A percentile compares a stretch with the other conserved stretches of the same genome.
phyloP scores from a whole-genome alignment of 805 yeast species.

The Suhomyces faveliae region DNA sequence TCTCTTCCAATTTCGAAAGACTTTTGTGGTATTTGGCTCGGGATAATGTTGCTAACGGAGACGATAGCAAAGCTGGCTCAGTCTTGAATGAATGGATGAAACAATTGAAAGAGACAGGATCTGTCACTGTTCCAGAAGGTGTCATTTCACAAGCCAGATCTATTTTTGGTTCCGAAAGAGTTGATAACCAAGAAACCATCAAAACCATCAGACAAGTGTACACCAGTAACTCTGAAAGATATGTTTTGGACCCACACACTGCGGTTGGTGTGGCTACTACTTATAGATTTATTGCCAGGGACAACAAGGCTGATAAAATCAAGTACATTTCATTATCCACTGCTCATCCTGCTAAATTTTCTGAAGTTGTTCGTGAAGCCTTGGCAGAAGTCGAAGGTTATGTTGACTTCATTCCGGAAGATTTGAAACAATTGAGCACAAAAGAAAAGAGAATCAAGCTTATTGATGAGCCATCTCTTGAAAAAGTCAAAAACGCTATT shows the following conservation, averaged over 20 bases:
- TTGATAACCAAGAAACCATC: conserved; percentile 75
- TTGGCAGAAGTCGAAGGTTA: conserved; percentile 65
- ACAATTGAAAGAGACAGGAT: conserved; percentile 71
- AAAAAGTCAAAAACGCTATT: conserved; percentile 71
- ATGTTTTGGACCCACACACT: conserved; percentile 93
- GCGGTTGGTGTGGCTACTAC: conserved; percentile 91
- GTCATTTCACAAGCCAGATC: conserved; percentile 64
- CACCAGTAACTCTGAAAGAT: conserved; percentile 55
- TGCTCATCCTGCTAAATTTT: conserved; percentile 98
- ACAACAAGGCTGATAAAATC: conserved; percentile 37
- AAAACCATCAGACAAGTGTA: conserved; percentile 73
- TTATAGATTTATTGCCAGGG: conserved; percentile 54
- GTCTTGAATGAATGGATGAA: conserved; percentile 74
- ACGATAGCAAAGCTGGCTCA: conserved; percentile 68
- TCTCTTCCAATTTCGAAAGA: conserved; percentile 95
- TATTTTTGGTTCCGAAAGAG: conserved; percentile 77
- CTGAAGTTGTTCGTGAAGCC: conserved; percentile 90
- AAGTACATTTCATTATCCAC: conserved; percentile 81
- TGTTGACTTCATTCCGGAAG: conserved; percentile 87
- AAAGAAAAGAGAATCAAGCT: conserved; percentile 73
- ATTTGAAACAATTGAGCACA: conserved; percentile 66
- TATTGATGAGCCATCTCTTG: conserved; percentile 70
- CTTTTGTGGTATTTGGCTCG: conserved; percentile 91
- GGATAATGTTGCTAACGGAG: conserved; percentile 54
- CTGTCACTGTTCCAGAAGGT: conserved; percentile 64